Conservation (phyloP, 371 early-diverging fungal genomes). For the Mortierella sp. region DNA sequence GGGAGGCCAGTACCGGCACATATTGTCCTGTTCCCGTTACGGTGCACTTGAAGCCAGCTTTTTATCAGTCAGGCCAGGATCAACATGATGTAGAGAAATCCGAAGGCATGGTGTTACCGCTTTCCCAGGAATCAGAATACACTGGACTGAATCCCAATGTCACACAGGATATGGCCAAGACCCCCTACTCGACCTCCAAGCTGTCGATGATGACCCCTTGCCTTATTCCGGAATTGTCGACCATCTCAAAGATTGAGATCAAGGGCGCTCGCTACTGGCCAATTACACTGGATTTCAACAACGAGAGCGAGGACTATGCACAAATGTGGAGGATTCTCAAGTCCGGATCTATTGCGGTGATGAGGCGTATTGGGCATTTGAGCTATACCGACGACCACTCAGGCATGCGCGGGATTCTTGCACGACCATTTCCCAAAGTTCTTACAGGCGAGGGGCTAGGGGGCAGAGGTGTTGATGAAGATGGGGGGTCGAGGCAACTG, state of each 20-base stretch:
- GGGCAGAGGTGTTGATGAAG: neutral
- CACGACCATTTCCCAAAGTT: conserved; percentile 46
- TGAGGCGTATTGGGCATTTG: conserved; percentile 57
- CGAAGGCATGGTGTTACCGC: neutral
- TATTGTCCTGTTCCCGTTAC: conserved; percentile 72
- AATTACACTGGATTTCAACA: conserved; percentile 62
- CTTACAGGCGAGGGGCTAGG: conserved; percentile 17
- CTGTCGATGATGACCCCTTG: conserved; percentile 70
- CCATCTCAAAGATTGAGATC: conserved; percentile 67
- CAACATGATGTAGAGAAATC: neutral
- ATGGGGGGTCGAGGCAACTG: conserved; percentile 18
- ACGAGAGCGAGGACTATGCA: conserved; percentile 33
- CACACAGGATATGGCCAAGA: neutral
- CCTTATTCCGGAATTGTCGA: conserved; percentile 71
- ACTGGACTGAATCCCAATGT: conserved; percentile 12
- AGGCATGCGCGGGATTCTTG: conserved; percentile 50
- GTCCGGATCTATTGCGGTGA: conserved; percentile 49
- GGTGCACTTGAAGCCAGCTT: conserved; percentile 39
- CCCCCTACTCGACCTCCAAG: conserved; percentile 14
- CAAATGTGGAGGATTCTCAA: conserved; percentile 47
- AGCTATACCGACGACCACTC: conserved; percentile 55
- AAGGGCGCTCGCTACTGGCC: conserved; percentile 74
- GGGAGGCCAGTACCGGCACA: conserved; percentile 72
- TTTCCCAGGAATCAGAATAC: neutral
- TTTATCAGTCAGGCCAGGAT: conserved; percentile 6